Conservation (phyloP, 2,329 filamentous ascomycete genomes). For the Claviceps citrina region DNA sequence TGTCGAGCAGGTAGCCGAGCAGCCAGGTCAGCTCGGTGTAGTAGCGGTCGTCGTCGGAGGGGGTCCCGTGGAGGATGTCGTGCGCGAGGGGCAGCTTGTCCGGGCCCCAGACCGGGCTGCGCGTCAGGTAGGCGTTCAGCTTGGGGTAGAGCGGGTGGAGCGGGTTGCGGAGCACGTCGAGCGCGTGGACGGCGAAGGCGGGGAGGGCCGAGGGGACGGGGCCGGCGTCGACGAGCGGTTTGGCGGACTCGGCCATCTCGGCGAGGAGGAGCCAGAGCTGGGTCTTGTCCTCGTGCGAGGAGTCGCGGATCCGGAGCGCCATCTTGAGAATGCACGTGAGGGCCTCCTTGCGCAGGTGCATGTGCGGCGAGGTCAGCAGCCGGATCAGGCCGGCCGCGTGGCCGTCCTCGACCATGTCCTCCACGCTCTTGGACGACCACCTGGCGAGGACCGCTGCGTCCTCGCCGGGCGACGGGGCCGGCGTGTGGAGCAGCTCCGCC, state of each 20-base stretch:
- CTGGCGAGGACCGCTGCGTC: slow-evolving; percentile 39
- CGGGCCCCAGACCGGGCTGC: slow-evolving; percentile 59
- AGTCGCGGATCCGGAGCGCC: slow-evolving; percentile 47
- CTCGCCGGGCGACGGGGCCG: slow-evolving; percentile 27
- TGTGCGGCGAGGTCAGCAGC: slow-evolving; percentile 60
- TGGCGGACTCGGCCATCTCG: slow-evolving; percentile 64
- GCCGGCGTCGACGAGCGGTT: slow-evolving; percentile 32
- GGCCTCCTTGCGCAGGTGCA: slow-evolving; percentile 66
- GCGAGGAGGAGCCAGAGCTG: slow-evolving; percentile 67
- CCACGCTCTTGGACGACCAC: slow-evolving; percentile 64
- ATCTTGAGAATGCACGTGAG: slow-evolving; percentile 53
- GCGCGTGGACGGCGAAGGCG: slow-evolving; percentile 57
- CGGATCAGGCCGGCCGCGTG: slow-evolving; percentile 54
- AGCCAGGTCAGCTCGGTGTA: slow-evolving; percentile 64
- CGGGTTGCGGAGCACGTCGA: slow-evolving; percentile 59
- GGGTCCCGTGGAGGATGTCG: slow-evolving; percentile 46
- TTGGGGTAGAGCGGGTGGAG: slow-evolving; percentile 75
- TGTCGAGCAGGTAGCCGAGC: slow-evolving; percentile 52
- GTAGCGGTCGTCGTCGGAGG: slow-evolving; percentile 57
- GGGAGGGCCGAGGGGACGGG: slow-evolving; percentile 59
- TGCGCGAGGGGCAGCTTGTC: slow-evolving; percentile 58
- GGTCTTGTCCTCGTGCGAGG: slow-evolving; percentile 58
- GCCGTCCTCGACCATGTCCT: slow-evolving; percentile 66
- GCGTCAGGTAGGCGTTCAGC: slow-evolving; percentile 69
- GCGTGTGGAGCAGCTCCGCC: slow-evolving; percentile 34